Conservation (phyloP, 768 basidiomycete genomes). For the Tricholoma hemisulphureum region DNA sequence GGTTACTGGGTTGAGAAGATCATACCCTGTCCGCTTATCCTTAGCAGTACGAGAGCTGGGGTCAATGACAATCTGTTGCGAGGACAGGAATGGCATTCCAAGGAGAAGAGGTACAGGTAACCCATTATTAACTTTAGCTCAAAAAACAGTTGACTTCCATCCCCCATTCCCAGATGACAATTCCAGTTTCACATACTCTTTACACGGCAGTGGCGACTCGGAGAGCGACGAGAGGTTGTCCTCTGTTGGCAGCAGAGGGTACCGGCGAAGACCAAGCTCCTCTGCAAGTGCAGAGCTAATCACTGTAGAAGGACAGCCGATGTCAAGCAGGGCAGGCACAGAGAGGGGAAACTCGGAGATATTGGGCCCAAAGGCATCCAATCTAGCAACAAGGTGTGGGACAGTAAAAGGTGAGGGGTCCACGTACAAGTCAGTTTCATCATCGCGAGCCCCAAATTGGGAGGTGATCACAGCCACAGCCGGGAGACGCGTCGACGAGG, state of each 20-base stretch:
- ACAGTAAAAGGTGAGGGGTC: not conserved
- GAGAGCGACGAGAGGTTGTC: slow-evolving; percentile 18
- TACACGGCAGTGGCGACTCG: slow-evolving; percentile 9
- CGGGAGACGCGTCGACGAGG: not conserved
- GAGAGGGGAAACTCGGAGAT: slow-evolving; percentile 2
- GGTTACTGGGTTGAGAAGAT: not conserved
- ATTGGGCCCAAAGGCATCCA: not conserved
- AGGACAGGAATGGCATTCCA: not conserved
- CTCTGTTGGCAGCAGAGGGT: slow-evolving; percentile 14
- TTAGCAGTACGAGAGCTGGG: not conserved
- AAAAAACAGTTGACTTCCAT: slow-evolving; percentile 16
- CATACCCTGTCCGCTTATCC: not conserved
- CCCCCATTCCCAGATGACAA: slow-evolving; percentile 10
- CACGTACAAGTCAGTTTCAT: not conserved
- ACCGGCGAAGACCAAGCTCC: slow-evolving; percentile 7
- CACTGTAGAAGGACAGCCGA: slow-evolving; percentile 13
- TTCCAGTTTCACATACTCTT: slow-evolving; percentile 20
- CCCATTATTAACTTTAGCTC: slow-evolving; percentile 16
- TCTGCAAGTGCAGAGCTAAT: slow-evolving; percentile 9
- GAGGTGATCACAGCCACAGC: not conserved
- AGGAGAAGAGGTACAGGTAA: slow-evolving; percentile 7
- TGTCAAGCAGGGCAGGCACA: slow-evolving; percentile 10
- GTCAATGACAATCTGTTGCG: not conserved
- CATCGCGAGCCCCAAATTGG: not conserved
- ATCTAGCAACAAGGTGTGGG: not conserved